These are phyloP conservation scores for Oryza punctata DNA, from an alignment of 176 grass and related monocot species.

Conservation along the genomic window DNA sequence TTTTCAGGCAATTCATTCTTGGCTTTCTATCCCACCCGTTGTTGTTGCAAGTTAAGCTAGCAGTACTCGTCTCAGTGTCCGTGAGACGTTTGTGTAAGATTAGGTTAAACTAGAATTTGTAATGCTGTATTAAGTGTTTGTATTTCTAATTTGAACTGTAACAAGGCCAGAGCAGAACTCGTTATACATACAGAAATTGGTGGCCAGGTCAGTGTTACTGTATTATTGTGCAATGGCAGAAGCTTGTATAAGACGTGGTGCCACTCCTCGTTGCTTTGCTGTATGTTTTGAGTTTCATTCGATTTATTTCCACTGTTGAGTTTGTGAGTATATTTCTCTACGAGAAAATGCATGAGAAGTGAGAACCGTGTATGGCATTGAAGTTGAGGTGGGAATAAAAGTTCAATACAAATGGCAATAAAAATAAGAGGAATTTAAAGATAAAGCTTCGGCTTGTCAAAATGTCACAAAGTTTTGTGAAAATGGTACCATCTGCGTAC, in stretches of 20 bases:
- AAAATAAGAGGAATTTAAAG: too few species aligned
- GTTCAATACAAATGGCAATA: too few species aligned
- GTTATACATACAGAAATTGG: background rate
- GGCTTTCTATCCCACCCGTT: conserved; percentile 57
- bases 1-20: conserved; percentile 98
- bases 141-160: background rate
- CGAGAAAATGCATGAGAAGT: too few species aligned
- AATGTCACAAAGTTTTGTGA: too few species aligned
- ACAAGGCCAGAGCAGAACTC: conserved; percentile 8
- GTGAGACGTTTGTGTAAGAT: conserved; percentile 23
- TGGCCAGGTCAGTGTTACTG: background rate
- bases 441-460: too few species aligned
- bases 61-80: background rate
- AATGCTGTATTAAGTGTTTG: background rate
- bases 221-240: background rate
- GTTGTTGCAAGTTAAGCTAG: conserved; percentile 19
- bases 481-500: too few species aligned
- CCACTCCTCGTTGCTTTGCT: background rate
- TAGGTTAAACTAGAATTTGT: conserved; percentile 4
- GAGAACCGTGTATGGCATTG: too few species aligned
- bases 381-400: too few species aligned
- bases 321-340: too few species aligned
- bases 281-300: background rate
- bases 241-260: background rate
- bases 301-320: too few species aligned